phyloP scores from a whole-genome alignment of 805 yeast species.

The Candida piceae region DNA sequence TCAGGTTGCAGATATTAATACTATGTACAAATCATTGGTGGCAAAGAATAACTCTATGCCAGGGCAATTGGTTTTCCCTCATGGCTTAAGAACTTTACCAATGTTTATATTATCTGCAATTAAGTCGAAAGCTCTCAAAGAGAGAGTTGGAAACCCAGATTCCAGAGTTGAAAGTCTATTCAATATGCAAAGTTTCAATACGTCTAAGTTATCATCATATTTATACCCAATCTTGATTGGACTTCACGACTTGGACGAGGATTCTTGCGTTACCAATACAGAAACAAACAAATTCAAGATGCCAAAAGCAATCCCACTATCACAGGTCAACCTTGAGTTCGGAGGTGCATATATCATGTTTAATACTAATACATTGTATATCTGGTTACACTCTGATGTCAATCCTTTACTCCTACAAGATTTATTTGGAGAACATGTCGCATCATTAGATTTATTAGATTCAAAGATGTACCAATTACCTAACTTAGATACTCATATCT shows the following conservation, averaged over 20 bases:
- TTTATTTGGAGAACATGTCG: slow-evolving; percentile 57
- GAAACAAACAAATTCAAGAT: slow-evolving; percentile 38
- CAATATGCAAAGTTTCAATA: slow-evolving; percentile 46
- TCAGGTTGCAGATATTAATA: slow-evolving; percentile 50
- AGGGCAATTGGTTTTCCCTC: slow-evolving; percentile 75
- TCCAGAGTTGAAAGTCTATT: slow-evolving; percentile 52
- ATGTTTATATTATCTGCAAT: slow-evolving; percentile 62
- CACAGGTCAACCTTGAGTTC: slow-evolving; percentile 37
- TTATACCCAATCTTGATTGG: slow-evolving; percentile 80
- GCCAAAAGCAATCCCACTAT: slow-evolving; percentile 46
- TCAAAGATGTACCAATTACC: slow-evolving; percentile 61
- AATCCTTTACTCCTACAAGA: slow-evolving; percentile 66
- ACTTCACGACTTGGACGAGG: slow-evolving; percentile 56
- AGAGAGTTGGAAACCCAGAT: slow-evolving; percentile 52
- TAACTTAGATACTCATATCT: slow-evolving; percentile 60
- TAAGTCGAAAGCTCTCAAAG: slow-evolving; percentile 60
- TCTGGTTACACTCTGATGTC: slow-evolving; percentile 69
- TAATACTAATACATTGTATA: slow-evolving; percentile 53
- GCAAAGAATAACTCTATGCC: slow-evolving; percentile 40
- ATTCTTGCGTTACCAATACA: slow-evolving; percentile 48
- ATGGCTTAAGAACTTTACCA: slow-evolving; percentile 67
- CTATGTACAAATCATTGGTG: slow-evolving; percentile 49
- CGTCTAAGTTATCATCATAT: slow-evolving; percentile 53
- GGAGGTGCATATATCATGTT: slow-evolving; percentile 79
- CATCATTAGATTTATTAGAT: slow-evolving; percentile 41